Conservation (phyloP, 208 protist genomes). For the Acanthamoeba castellanii region DNA sequence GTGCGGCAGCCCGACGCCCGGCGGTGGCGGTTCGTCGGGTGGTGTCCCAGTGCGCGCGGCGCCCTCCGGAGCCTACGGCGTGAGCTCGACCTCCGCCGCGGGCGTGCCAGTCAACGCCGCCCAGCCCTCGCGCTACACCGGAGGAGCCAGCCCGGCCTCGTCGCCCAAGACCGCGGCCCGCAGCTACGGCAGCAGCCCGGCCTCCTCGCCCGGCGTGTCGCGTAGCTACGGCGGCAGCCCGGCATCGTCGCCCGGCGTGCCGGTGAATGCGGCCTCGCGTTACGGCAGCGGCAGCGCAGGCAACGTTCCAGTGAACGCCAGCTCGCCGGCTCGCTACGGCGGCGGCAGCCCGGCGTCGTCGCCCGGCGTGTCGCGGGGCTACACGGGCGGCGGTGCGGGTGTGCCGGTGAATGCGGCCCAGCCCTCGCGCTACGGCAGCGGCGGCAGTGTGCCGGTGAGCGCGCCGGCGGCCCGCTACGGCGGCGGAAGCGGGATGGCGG, state of each 20-base stretch:
- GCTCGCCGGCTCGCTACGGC: neutral
- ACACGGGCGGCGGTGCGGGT: neutral
- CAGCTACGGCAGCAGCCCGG: neutral
- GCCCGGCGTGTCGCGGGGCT: neutral
- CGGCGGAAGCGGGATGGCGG: neutral
- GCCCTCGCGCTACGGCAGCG: constrained; percentile 17
- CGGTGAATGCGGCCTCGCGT: neutral
- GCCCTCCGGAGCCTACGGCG: neutral
- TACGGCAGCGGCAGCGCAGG: neutral
- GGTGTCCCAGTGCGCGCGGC: neutral
- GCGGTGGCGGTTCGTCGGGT: neutral
- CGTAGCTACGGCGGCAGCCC: neutral
- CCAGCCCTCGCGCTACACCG: neutral
- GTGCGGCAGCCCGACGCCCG: neutral
- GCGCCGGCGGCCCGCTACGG: neutral
- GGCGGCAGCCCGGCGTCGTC: neutral
- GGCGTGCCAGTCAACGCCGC: neutral
- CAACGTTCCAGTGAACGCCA: neutral
- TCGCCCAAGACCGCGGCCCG: neutral
- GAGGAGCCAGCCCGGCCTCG: neutral
- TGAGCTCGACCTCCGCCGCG: neutral
- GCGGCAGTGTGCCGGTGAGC: neutral
- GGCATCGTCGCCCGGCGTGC: neutral
- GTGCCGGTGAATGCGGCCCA: constrained; percentile 26
- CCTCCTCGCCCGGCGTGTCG: neutral